These are phyloP conservation scores for Eustoma russellianum DNA, from an alignment of 257 asterid species.

Conservation along the genomic window DNA sequence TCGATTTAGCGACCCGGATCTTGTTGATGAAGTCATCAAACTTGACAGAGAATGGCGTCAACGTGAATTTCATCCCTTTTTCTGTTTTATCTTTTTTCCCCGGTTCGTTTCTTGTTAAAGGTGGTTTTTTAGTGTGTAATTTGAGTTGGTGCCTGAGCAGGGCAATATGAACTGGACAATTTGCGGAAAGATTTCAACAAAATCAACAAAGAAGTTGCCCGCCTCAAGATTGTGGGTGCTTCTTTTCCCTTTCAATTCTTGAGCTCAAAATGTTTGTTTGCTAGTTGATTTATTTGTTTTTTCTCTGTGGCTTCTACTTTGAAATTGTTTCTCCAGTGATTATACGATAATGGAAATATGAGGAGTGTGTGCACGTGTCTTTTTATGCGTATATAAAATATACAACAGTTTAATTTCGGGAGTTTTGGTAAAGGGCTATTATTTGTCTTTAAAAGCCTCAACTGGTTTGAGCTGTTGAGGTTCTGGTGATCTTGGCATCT, in stretches of 20 bases:
- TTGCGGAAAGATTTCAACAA: constrained; percentile 63
- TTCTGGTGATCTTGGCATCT: background rate
- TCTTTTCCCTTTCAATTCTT: background rate
- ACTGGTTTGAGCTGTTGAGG: background rate
- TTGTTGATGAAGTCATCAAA: constrained; percentile 73
- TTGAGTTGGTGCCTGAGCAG: constrained; percentile 22
- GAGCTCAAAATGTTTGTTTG: too few species aligned
- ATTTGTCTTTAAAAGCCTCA: background rate
- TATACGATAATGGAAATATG: too few species aligned
- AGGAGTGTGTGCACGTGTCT: too few species aligned
- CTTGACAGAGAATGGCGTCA: constrained; percentile 81
- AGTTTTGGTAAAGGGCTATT: too few species aligned
- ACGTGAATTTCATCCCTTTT: constrained; percentile 25
- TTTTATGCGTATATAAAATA: too few species aligned
- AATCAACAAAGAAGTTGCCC: constrained; percentile 64
- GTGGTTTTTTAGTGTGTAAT: background rate
- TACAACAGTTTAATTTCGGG: too few species aligned
- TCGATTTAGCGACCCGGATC: constrained; percentile 46
- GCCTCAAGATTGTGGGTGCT: constrained; percentile 65
- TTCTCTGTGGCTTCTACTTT: too few species aligned
- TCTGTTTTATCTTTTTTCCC: background rate
- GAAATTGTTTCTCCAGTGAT: too few species aligned
- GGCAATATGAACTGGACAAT: constrained; percentile 74
- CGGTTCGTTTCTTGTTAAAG: too few species aligned
- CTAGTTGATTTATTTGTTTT: too few species aligned